Percentiles rank a stretch among this genome's conserved stretches.
phyloP scores from a whole-genome alignment of 1,284 basidiomycete species.

The Boletus sp. region DNA sequence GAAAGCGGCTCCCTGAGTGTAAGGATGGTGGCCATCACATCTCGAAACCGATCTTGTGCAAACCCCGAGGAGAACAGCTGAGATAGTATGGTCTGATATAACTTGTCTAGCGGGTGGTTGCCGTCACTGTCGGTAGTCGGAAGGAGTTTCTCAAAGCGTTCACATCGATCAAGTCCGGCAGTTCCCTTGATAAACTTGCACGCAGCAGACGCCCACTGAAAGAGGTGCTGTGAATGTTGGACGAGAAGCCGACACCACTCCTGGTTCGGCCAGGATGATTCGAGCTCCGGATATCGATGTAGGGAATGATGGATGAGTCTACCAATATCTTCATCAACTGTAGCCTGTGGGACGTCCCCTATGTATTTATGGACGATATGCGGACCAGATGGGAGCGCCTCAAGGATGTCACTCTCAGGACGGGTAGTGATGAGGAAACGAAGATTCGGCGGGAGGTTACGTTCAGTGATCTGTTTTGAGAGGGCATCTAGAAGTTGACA shows the following conservation, averaged over 20 bases:
- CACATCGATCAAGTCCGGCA: not conserved
- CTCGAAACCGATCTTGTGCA: not conserved
- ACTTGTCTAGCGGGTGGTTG: not conserved
- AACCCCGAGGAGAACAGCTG: not conserved
- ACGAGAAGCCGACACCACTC: not conserved
- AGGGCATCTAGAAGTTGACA: not conserved
- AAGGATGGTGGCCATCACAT: not conserved
- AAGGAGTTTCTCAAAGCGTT: not conserved
- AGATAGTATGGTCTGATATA: not conserved
- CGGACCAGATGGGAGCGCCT: not conserved
- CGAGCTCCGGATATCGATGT: not conserved
- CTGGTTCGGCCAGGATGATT: not conserved
- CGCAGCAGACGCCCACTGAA: not conserved
- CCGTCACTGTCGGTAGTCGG: not conserved
- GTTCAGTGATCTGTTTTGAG: not conserved
- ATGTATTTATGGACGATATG: not conserved
- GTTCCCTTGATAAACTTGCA: not conserved
- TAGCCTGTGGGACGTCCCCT: not conserved
- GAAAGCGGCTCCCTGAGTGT: not conserved
- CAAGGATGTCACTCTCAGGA: not conserved
- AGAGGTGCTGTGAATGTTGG: not conserved
- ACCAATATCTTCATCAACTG: not conserved
- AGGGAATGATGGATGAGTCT: not conserved
- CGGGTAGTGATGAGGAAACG: not conserved
- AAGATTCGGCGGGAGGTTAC: not conserved